These are phyloP conservation scores for Botryotinia globosa DNA, from an alignment of 2,329 filamentous ascomycete species.

Conservation along the genomic window DNA sequence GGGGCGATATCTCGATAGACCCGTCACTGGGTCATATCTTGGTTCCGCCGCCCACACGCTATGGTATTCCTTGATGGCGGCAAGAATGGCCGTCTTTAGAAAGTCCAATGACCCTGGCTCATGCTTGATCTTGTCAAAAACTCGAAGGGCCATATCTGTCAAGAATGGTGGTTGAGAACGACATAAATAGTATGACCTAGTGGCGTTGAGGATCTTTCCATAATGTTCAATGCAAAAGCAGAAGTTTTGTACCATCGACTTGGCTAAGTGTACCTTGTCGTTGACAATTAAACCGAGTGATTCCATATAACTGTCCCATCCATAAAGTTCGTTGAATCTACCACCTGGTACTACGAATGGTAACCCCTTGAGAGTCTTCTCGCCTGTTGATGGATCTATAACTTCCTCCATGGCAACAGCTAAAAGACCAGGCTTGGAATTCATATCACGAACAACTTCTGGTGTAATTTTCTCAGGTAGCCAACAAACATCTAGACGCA, in stretches of 20 bases:
- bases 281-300: constrained; percentile 85
- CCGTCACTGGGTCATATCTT: constrained; percentile 48
- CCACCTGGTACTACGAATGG: constrained; percentile 98
- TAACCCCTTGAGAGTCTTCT: constrained; percentile 71
- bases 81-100: constrained; percentile 73
- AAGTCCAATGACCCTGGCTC: constrained; percentile 71
- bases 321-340: constrained; percentile 96
- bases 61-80: constrained; percentile 77
- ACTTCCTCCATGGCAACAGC: constrained; percentile 85
- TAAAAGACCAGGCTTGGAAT: constrained; percentile 81
- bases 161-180: constrained; percentile 95
- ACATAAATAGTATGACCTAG: constrained; percentile 89
- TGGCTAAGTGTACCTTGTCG: constrained; percentile 81
- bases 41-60: constrained; percentile 41
- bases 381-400: constrained; percentile 62
- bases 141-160: constrained; percentile 92
- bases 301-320: constrained; percentile 99
- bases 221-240: constrained; percentile 99
- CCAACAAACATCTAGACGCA: constrained; percentile 81
- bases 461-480: constrained; percentile 76
- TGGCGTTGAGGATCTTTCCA: constrained; percentile 96
- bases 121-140: constrained; percentile 86
- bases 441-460: constrained; percentile 78
- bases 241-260: constrained; percentile 94
- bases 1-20: constrained; percentile 52